These are phyloP conservation scores for Leucogyrophana mollusca DNA, from an alignment of 768 basidiomycete genomes.

Conservation along the genomic window DNA sequence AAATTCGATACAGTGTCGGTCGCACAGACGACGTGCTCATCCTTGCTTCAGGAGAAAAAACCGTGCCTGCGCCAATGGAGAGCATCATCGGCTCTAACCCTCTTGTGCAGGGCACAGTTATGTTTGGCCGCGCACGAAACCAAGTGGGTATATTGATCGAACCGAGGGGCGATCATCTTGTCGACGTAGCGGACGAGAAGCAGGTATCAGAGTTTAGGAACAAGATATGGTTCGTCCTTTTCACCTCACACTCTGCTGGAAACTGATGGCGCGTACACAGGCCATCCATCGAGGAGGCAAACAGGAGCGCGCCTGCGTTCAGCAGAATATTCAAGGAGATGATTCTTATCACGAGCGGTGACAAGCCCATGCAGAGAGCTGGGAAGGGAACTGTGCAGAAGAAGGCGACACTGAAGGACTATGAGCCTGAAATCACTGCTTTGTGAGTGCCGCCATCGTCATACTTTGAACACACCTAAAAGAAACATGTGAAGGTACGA, in stretches of 20 bases:
- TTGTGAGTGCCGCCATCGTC: slow-evolving; percentile 13
- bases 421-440: slow-evolving; percentile 21
- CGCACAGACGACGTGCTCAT: slow-evolving; percentile 34
- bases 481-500: slow-evolving; percentile 6
- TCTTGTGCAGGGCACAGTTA: slow-evolving; percentile 18
- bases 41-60: slow-evolving; percentile 32
- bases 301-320: slow-evolving; percentile 34
- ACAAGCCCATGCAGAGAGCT: slow-evolving; percentile 41
- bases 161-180: slow-evolving; percentile 14
- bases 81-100: slow-evolving; percentile 16
- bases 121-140: slow-evolving; percentile 32
- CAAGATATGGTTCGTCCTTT: slow-evolving; percentile 21
- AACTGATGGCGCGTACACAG: slow-evolving; percentile 16
- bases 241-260: background rate
- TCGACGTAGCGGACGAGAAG: slow-evolving; percentile 12
- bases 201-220: slow-evolving; percentile 12
- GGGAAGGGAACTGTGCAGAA: slow-evolving; percentile 26
- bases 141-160: slow-evolving; percentile 31
- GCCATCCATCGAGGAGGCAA: slow-evolving; percentile 40
- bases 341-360: slow-evolving; percentile 40
- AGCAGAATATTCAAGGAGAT: slow-evolving; percentile 50
- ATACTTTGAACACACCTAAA: background rate
- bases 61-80: slow-evolving; percentile 32
- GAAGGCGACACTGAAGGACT: slow-evolving; percentile 16
- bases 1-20: slow-evolving; percentile 29